Conservation (phyloP, 2,329 filamentous ascomycete species). For the Penicillium janthinellum region DNA sequence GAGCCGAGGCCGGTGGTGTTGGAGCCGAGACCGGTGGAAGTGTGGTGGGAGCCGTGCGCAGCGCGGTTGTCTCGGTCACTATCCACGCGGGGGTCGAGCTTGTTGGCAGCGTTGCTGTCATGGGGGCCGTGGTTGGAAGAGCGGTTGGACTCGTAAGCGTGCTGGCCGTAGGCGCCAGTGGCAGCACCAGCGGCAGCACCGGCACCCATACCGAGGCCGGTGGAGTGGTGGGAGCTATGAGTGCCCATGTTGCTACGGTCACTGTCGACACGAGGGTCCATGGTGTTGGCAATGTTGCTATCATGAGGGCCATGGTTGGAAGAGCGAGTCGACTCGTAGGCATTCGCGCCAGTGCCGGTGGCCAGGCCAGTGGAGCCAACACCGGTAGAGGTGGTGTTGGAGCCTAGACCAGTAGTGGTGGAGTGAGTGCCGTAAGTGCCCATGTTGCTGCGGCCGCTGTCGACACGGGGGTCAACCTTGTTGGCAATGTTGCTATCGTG, state of each 20-base stretch:
- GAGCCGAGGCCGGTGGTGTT: not conserved
- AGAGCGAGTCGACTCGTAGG: conserved; percentile 14
- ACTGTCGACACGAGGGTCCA: conserved; percentile 21
- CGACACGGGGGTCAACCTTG: conserved; percentile 12
- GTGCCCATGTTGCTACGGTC: conserved; percentile 8
- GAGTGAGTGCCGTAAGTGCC: not conserved
- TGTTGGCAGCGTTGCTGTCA: conserved; percentile 14
- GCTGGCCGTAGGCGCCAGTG: not conserved
- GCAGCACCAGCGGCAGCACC: not conserved
- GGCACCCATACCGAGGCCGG: not conserved
- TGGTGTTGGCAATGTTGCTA: conserved; percentile 16
- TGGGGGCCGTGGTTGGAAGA: conserved; percentile 17
- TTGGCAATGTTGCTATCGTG: conserved; percentile 16
- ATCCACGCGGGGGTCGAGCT: conserved; percentile 13
- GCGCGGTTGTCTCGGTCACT: conserved; percentile 8
- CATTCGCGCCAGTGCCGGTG: conserved; percentile 6
- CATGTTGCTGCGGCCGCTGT: conserved; percentile 7
- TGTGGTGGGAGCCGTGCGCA: not conserved
- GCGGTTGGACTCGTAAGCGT: conserved; percentile 4
- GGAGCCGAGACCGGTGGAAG: conserved; percentile 3
- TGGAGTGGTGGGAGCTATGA: not conserved
- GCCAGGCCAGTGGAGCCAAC: not conserved
- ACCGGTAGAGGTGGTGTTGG: not conserved
- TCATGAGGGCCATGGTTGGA: conserved; percentile 22
- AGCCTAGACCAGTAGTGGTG: conserved; percentile 1